Evolutionary conservation across 148 eudicot species (phyloP).

Genomic region (Camellia granthamiana): DNA sequence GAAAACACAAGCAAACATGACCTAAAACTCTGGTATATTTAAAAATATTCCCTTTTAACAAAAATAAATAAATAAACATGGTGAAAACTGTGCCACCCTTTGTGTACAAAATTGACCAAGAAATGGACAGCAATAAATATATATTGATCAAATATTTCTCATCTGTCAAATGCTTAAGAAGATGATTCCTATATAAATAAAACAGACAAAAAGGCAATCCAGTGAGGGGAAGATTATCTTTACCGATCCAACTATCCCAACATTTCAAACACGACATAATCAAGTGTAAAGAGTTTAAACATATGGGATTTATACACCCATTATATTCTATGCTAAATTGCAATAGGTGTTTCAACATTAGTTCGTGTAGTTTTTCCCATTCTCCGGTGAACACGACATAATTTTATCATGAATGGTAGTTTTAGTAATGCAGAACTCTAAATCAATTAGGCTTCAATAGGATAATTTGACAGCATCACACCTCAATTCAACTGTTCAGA

Average conservation of each 20-base stretch:
- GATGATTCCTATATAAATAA: no score
- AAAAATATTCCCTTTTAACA: no score
- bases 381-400: background rate
- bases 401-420: background rate
- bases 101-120: no score
- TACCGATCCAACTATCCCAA: background rate
- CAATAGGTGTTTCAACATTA: background rate
- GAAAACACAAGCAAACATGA: no score
- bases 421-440: background rate
- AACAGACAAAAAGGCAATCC: background rate
- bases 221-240: background rate
- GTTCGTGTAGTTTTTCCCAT: no score
- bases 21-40: no score
- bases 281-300: background rate
- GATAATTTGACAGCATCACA: background rate
- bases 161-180: no score
- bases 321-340: background rate
- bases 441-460: background rate
- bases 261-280: background rate
- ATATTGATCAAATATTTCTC: no score
- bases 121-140: no score
- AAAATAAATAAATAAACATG: no score
- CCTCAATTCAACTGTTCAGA: slow-evolving; percentile 19
- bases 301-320: background rate
- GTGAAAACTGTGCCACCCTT: no score